Evolutionary conservation across 2,329 filamentous ascomycete species (phyloP).

Genomic region (Aspergillus transmontanensis): DNA sequence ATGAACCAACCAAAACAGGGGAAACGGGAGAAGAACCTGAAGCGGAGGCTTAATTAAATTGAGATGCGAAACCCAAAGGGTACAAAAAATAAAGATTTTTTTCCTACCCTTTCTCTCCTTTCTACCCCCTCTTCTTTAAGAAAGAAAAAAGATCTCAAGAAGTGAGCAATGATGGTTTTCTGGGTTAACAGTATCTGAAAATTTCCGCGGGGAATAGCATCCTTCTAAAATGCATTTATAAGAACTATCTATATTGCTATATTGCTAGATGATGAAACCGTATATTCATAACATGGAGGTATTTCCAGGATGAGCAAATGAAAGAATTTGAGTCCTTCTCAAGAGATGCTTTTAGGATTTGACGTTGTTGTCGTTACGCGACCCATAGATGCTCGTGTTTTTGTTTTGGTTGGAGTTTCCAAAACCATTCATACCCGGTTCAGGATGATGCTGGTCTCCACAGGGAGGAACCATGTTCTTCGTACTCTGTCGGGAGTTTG

Average conservation of each 20-base stretch:
- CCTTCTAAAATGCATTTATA: not conserved
- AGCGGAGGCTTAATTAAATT: constrained; percentile 1
- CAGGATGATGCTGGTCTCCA: constrained; percentile 21
- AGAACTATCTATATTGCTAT: not conserved
- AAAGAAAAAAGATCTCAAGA: not conserved
- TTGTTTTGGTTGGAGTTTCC: constrained; percentile 17
- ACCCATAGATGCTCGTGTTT: constrained; percentile 19
- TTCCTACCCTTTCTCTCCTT: not conserved
- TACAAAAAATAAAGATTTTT: not conserved
- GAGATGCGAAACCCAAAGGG: not conserved
- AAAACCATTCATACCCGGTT: constrained; percentile 16
- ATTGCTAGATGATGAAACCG: not conserved
- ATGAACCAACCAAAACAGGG: constrained; percentile 14
- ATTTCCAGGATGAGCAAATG: not conserved
- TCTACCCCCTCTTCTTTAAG: not conserved
- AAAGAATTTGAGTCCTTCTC: constrained; percentile 6
- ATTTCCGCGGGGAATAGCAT: not conserved
- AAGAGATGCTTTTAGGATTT: constrained; percentile 18
- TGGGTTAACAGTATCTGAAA: not conserved
- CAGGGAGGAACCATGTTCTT: constrained; percentile 26
- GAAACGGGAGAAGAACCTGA: constrained; percentile 7
- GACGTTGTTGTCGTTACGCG: constrained; percentile 24
- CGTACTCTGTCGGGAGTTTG: not conserved
- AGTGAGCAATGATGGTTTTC: not conserved
- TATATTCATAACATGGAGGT: not conserved